Percentiles rank a stretch among this genome's conserved stretches.
Conservation (phyloP, 495 filamentous ascomycete genomes). For the Letharia columbiana region DNA sequence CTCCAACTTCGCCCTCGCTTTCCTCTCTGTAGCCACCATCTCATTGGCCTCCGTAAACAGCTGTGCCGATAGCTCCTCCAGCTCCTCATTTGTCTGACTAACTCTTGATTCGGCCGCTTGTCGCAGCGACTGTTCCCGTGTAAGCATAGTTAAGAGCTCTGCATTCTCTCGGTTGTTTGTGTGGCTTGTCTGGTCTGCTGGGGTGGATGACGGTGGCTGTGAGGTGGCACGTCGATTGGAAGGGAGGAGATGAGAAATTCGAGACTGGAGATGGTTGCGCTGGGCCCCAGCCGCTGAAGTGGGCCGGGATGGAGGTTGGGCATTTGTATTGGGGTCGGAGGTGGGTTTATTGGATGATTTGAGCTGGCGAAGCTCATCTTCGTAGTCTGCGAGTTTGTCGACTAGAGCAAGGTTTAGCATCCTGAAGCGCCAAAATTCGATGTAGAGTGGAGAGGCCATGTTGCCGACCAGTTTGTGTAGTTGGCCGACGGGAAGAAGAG, state of each 20-base stretch:
- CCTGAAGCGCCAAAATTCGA: neutral
- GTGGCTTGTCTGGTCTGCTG: constrained; percentile 25
- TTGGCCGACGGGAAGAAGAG: constrained; percentile 18
- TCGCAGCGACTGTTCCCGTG: constrained; percentile 62
- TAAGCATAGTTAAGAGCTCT: constrained; percentile 62
- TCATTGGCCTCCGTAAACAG: constrained; percentile 93
- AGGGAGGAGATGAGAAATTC: constrained; percentile 26
- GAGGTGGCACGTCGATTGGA: constrained; percentile 37
- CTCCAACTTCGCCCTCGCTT: constrained; percentile 70
- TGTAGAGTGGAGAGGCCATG: constrained; percentile 1
- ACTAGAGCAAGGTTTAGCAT: constrained; percentile 29
- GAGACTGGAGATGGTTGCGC: constrained; percentile 19
- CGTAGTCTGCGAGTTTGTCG: constrained; percentile 87
- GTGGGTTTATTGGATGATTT: constrained; percentile 37
- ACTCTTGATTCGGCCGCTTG: constrained; percentile 66
- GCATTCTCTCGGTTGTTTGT: constrained; percentile 26
- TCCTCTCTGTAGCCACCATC: constrained; percentile 89
- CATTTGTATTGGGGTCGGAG: constrained; percentile 27
- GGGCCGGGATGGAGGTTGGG: constrained; percentile 33
- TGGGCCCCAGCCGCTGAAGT: constrained; percentile 40
- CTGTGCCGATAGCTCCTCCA: constrained; percentile 80
- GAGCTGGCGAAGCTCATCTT: constrained; percentile 72
- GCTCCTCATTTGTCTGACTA: constrained; percentile 61
- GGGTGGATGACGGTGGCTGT: constrained; percentile 41
- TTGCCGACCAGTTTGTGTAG: neutral